Percentiles rank a stretch among this genome's conserved stretches.
Evolutionary conservation across 257 asterid species (phyloP).

Genomic region (Plantago elongata): DNA sequence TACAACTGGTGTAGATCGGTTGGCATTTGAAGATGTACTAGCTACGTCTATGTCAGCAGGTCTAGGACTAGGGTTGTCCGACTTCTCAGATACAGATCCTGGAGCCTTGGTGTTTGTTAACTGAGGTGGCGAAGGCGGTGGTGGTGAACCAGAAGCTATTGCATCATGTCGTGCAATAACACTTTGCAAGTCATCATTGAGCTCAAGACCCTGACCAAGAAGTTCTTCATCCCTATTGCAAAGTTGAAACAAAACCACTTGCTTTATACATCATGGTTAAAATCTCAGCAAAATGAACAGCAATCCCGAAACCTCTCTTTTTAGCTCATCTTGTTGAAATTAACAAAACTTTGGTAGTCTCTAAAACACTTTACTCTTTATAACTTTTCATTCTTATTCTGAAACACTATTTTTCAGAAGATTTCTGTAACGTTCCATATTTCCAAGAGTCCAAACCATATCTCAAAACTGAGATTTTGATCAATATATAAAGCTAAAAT

Average conservation of each 20-base stretch:
- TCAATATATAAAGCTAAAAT: too few species aligned
- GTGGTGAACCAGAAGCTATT: slow-evolving; percentile 74
- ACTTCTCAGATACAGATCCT: slow-evolving; percentile 33
- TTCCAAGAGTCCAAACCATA: too few species aligned
- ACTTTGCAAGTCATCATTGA: slow-evolving; percentile 69
- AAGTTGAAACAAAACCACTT: not conserved
- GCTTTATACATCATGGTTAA: not conserved
- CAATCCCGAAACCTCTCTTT: not conserved
- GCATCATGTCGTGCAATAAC: slow-evolving; percentile 72
- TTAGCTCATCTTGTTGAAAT: too few species aligned
- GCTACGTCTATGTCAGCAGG: slow-evolving; percentile 25
- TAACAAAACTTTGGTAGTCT: too few species aligned
- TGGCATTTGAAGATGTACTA: slow-evolving; percentile 17
- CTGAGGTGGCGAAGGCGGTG: slow-evolving; percentile 49
- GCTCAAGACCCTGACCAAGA: slow-evolving; percentile 80
- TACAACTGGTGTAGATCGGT: slow-evolving; percentile 36
- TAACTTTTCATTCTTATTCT: too few species aligned
- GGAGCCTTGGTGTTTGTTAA: slow-evolving; percentile 16
- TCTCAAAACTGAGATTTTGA: too few species aligned
- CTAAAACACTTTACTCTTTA: too few species aligned
- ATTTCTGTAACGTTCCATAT: too few species aligned
- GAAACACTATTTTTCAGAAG: too few species aligned
- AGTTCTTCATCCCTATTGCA: slow-evolving; percentile 74
- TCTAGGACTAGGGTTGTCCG: slow-evolving; percentile 23
- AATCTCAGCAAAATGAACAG: not conserved